Evolutionary conservation across 768 basidiomycete genomes (phyloP).

Genomic region (Boletus subparvulus): DNA sequence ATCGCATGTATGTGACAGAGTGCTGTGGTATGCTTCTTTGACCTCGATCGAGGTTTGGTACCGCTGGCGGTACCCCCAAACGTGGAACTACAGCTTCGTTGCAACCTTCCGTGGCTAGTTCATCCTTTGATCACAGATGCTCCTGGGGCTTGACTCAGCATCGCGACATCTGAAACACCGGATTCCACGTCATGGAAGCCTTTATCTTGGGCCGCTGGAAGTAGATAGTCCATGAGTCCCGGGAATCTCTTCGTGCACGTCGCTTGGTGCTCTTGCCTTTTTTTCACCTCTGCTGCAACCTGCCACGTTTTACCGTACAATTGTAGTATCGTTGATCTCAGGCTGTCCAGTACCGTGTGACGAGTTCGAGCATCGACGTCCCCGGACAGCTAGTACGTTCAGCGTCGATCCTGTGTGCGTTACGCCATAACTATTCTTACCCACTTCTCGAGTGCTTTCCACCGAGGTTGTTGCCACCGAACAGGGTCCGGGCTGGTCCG

Average conservation of each 20-base stretch:
- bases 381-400: not conserved
- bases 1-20: too few species aligned
- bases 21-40: not conserved
- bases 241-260: not conserved
- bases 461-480: slow-evolving; percentile 1
- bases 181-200: not conserved
- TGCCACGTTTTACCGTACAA: too few species aligned
- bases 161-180: not conserved
- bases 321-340: not conserved
- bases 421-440: too few species aligned
- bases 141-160: not conserved
- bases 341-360: not conserved
- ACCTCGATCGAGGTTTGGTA: not conserved
- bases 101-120: not conserved
- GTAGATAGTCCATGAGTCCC: too few species aligned
- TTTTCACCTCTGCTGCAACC: not conserved
- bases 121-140: too few species aligned
- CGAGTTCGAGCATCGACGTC: not conserved
- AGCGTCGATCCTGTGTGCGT: slow-evolving; percentile 8
- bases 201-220: not conserved
- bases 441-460: not conserved
- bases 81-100: not conserved
- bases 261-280: not conserved
- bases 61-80: not conserved
- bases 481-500: not conserved